Conservation (phyloP, 768 basidiomycete species). For the Glaciozyma martinii region DNA sequence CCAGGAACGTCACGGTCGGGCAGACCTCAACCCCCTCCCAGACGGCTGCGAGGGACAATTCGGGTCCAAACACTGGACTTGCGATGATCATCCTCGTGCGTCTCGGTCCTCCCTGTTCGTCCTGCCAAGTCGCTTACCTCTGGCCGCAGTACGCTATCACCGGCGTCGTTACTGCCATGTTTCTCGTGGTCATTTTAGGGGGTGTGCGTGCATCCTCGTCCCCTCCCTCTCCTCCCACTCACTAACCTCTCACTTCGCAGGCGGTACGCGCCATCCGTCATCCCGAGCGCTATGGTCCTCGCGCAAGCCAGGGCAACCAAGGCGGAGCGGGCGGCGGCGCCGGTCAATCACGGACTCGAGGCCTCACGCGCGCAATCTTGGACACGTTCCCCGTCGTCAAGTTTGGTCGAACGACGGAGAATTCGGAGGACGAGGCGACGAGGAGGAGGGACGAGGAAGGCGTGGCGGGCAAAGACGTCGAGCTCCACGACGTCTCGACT, state of each 20-base stretch:
- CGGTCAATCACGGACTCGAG: slow-evolving; percentile 58
- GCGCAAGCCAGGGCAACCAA: slow-evolving; percentile 41
- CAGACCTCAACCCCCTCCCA: not conserved
- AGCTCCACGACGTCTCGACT: not conserved
- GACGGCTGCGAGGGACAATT: slow-evolving; percentile 36
- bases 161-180: slow-evolving; percentile 59
- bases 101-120: not conserved
- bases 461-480: not conserved
- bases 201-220: slow-evolving; percentile 44
- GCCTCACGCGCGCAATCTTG: slow-evolving; percentile 81
- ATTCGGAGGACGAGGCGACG: slow-evolving; percentile 20
- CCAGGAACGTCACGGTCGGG: slow-evolving; percentile 44
- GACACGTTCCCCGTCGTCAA: slow-evolving; percentile 94
- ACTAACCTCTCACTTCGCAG: not conserved
- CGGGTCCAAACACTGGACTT: slow-evolving; percentile 49
- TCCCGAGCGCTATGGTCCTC: slow-evolving; percentile 84
- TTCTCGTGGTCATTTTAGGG: slow-evolving; percentile 72
- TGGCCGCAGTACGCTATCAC: slow-evolving; percentile 7
- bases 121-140: not conserved
- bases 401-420: slow-evolving; percentile 43
- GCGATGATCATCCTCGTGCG: slow-evolving; percentile 55
- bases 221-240: not conserved
- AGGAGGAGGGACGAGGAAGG: slow-evolving; percentile 6
- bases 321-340: slow-evolving; percentile 46
- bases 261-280: slow-evolving; percentile 69